phyloP scores from a whole-genome alignment of 139 green algal species.

The Microglena sp. region DNA sequence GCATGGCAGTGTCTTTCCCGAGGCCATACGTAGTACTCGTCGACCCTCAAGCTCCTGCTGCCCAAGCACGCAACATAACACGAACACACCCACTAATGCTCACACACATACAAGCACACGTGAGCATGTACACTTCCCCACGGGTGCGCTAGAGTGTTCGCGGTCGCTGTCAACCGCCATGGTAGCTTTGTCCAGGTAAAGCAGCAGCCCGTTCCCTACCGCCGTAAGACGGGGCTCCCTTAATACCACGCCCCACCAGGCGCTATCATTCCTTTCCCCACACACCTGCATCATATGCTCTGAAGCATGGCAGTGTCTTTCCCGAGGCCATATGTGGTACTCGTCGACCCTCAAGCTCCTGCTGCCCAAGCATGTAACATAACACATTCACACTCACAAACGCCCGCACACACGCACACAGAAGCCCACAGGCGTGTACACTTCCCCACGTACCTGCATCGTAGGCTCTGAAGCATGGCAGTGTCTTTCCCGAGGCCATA shows the following conservation, averaged over 20 bases:
- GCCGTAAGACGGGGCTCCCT: too few species aligned
- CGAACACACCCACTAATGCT: too few species aligned
- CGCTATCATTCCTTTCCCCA: too few species aligned
- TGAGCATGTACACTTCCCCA: too few species aligned
- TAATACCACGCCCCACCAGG: too few species aligned
- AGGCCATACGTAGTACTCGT: conserved; percentile 81
- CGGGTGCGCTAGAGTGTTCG: too few species aligned
- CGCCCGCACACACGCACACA: neutral
- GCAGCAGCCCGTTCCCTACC: too few species aligned
- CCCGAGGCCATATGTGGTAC: conserved; percentile 83
- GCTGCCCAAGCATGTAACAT: conserved; percentile 87
- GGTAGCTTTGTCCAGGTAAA: too few species aligned
- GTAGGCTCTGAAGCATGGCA: conserved; percentile 92
- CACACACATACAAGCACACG: too few species aligned
- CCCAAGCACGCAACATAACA: conserved; percentile 85
- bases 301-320: conserved; percentile 96
- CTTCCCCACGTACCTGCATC: too few species aligned
- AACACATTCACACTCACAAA: neutral
- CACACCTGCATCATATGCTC: conserved; percentile 72
- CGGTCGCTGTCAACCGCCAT: too few species aligned
- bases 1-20: conserved; percentile 93
- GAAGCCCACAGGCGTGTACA: too few species aligned
- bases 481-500: conserved; percentile 86
- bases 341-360: conserved; percentile 90
- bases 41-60: conserved; percentile 94